Evolutionary conservation across 179 eudicot genomes (phyloP), one percentile per base, ranked within the genome.

Genomic region (Sideroxylon spinosum): DNA sequence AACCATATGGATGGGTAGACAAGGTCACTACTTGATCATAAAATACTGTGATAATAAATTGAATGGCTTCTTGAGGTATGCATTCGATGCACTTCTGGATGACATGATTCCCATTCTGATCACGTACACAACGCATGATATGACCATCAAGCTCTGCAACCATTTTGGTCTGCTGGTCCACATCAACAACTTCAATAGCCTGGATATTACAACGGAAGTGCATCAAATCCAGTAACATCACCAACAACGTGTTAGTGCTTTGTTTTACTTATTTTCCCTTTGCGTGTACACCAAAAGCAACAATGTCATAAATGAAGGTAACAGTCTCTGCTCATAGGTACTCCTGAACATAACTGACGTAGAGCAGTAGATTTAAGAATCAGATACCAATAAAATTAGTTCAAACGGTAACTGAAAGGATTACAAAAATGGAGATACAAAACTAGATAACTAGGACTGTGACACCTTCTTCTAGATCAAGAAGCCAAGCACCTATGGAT

Each of bases 1-100:
- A 96, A 76, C 99, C 99, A 89, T 96, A 96, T 37, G 99, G 99
- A 86, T 96, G 99, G 67, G 98, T 94, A 52, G 99, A 96, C 80
- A 96, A 84, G 17, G 91, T 88, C 86, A 94, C 91, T 56, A 96
- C 95, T 90, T 96, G 97, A 78, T 91, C 98, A 77, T 87, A 96
- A 79, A 96, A 94, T 61, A 93, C 91, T 5, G 93, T 83, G 79
- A 96, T 86, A 53, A 96, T 91, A 76, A 96, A 96, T 59, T 91
- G 91, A 76, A 96, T 94, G 77, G 95, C 87, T 80, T 92, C 97
- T 84, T 96, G 93, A 28, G 99, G 99, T 32, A 96, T 90, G 86
- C 99, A 91, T 82, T 96, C 99, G 75, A 96, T 96, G 86, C 98
- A 96, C 87, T 96, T 96, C 78, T 96, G 99, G 57, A 96, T 88